Base-by-base conservation (phyloP, 495 filamentous ascomycete species). In the Talaromyces trachyspermus region DNA sequence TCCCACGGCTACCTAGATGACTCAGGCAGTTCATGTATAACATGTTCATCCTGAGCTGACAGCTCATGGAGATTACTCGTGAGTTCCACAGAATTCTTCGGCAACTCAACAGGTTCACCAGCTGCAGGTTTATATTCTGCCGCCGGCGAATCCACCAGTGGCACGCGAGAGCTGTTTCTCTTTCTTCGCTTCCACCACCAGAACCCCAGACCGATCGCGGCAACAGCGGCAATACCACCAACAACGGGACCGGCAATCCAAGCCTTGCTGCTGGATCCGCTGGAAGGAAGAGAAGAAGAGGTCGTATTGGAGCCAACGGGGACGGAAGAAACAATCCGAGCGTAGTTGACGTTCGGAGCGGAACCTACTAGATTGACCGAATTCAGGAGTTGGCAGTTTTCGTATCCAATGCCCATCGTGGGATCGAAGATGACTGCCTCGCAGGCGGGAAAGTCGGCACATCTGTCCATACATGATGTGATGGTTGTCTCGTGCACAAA, bases 351-450 rank as follows among this genome's bases (percentile, higher is more conserved):
- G n/a, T 44, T 32, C 10, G 42, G 19, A 12, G 42, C 19, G 42
- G 15, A n/a, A 11, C 20, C 12, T n/a, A 32, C 17, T 17, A 44
- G 9, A 20, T 29, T 27, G 1, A 44, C 42, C 2, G 24, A 29
- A 18, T 32, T 44, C 4, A 44, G 27, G n/a, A 44, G 14, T 18
- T 44, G 42, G 27, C 42, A 44, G 14, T 44, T 44, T 15, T 30
- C 42, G 15, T 32, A 44, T 1, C 42, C 42, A 4, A 7, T 5
- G 5, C 14, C 26, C 42, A 44, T 17, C 2, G 23, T 44, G 11
- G 42, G 24, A 32, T 44, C 42, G 22, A 32, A 44, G 5, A 44
- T 26, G 8, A 44, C 15, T 20, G 42, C 42, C 22, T 44, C 42
- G 17, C 42, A 44, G 5, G 24, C 24, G 9, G 26, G 14, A 29